Base-by-base conservation (phyloP, 1,284 basidiomycete genomes). In the Irpex sp. region DNA sequence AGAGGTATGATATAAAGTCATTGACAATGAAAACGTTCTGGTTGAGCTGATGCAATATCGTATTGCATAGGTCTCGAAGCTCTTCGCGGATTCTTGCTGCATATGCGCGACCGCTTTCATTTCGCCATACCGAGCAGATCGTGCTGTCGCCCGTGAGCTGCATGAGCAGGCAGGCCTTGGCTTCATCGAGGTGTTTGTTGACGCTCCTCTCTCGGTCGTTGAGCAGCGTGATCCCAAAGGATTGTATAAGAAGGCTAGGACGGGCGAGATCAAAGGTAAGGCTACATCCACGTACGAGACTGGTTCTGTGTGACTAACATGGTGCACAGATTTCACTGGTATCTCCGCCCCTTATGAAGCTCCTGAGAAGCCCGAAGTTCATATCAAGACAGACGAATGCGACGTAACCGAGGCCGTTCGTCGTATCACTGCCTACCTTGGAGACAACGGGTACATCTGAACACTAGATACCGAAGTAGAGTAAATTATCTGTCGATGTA, bases 211-310 rank as follows among this genome's bases (percentile, higher is more conserved):
- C 49, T 76, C 82, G 57, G 88, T 97, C 50, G 95, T 94, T 43
- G 97, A 99, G 78, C 79, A 86, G 73, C 87, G 97, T 58, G 97
- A 99, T 76, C 97, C 97, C 4, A 99, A 99, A 77, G 97, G 97
- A 0, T 79, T 99, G 63, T 99, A 99, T 82, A 97, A 95, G 81
- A 98, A 96, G 77, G 97, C 97, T 4, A 82, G 96, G 65, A 89
- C 92, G 1, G 97, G 97, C 21, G 93, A 97, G 78, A 98, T 99
- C 74, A 97, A 96, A 84, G 94, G 95, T 94, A 59, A 56, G 72
- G 15, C 26, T 36, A 2, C 51, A 13, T 37, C n/a, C 21, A 26
- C 4, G 3, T 59, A 26, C 36, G 26, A n/a, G 2, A 26, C 26
- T 26, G 26, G 26, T 26, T 26, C 26, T 26, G 4, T 26, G 26